phyloP scores from a whole-genome alignment of 108 stramenopile genomes.

The Skeletonema tropicum region DNA sequence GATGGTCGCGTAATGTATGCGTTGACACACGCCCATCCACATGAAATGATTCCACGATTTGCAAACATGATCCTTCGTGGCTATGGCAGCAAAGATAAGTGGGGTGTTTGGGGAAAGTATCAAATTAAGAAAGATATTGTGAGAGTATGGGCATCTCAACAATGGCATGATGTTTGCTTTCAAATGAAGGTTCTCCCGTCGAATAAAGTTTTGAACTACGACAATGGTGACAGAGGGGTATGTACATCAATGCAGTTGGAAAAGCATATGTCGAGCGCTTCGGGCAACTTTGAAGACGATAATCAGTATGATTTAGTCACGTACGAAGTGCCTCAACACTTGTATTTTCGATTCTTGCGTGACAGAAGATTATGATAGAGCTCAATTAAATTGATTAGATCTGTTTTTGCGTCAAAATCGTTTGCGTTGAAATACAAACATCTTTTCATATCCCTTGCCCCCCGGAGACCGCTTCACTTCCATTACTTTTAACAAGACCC shows the following conservation, averaged over 20 bases:
- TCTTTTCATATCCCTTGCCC: constrained; percentile 80
- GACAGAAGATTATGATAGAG: constrained; percentile 57
- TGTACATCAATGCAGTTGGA: constrained; percentile 63
- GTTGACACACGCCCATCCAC: constrained; percentile 63
- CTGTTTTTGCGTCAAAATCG: background rate
- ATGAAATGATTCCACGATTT: constrained; percentile 78
- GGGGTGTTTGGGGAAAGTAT: constrained; percentile 75
- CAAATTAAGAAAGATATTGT: constrained; percentile 64
- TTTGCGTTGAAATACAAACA: constrained; percentile 60
- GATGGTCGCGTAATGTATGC: constrained; percentile 84
- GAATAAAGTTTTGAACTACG: constrained; percentile 37
- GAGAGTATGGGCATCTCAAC: constrained; percentile 61
- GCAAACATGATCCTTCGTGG: constrained; percentile 49
- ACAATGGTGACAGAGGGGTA: constrained; percentile 52
- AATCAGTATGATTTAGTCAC: constrained; percentile 56
- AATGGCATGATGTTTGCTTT: constrained; percentile 65
- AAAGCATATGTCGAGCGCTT: constrained; percentile 61
- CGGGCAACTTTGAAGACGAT: constrained; percentile 65
- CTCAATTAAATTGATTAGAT: background rate
- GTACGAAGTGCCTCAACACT: constrained; percentile 64
- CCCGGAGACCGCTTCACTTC: constrained; percentile 64
- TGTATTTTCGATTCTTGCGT: constrained; percentile 68
- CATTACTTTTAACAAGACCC: constrained; percentile 64
- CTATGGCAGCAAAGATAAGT: constrained; percentile 42
- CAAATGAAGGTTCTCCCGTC: constrained; percentile 61